phyloP scores from a whole-genome alignment of 371 early-diverging fungal species.

The Dichotomocladium elegans region DNA sequence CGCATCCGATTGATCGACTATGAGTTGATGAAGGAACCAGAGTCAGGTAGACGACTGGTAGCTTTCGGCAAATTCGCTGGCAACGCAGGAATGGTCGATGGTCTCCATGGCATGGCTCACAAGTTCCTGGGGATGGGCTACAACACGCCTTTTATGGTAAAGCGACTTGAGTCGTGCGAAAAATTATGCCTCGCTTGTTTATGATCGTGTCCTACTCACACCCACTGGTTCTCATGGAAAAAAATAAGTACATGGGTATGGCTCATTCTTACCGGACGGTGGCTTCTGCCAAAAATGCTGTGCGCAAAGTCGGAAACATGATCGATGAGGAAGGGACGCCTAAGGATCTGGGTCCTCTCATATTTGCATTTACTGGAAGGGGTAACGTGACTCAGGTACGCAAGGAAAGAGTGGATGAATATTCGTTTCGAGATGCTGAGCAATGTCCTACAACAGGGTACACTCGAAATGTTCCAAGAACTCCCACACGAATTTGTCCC shows the following conservation, averaged over 20 bases:
- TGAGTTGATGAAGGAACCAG: conserved; percentile 85
- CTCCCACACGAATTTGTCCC: conserved; percentile 91
- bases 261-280: conserved; percentile 84
- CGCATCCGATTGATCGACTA: conserved; percentile 92
- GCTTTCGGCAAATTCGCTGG: conserved; percentile 94
- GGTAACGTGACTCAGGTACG: conserved; percentile 88
- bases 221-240: background rate
- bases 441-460: conserved; percentile 55
- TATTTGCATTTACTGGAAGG: conserved; percentile 91
- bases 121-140: conserved; percentile 88
- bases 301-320: conserved; percentile 72
- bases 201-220: background rate
- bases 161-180: background rate
- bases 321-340: conserved; percentile 88
- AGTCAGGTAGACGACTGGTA: conserved; percentile 74
- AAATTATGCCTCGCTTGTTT: background rate
- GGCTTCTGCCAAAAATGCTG: conserved; percentile 71
- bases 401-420: background rate
- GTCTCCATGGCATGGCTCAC: conserved; percentile 89
- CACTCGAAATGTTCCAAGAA: conserved; percentile 83
- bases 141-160: conserved; percentile 90
- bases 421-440: background rate
- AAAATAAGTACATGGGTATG: conserved; percentile 80
- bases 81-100: conserved; percentile 93
- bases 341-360: conserved; percentile 82